Evolutionary conservation across 805 yeast genomes (phyloP).

Genomic region (Candida koratica): DNA sequence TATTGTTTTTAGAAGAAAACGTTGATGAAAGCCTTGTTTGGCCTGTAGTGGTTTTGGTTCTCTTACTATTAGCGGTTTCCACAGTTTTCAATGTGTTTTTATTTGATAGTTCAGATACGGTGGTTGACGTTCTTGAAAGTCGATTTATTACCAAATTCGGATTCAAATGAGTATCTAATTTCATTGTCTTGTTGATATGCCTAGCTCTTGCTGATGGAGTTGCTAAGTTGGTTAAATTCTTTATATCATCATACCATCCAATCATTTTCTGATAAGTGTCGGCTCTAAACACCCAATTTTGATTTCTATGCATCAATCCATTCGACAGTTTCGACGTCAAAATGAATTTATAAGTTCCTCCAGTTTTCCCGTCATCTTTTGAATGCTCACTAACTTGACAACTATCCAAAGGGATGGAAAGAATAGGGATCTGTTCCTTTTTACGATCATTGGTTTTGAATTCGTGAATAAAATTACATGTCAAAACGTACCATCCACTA

Average conservation of each 20-base stretch:
- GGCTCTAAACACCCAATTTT: constrained; percentile 94
- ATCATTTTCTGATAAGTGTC: constrained; percentile 76
- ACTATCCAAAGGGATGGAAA: constrained; percentile 75
- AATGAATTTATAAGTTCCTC: constrained; percentile 69
- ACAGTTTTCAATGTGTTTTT: constrained; percentile 8
- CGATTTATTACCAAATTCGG: constrained; percentile 13
- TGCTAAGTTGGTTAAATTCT: constrained; percentile 58
- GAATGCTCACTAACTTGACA: constrained; percentile 83
- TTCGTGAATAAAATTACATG: constrained; percentile 86
- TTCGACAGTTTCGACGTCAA: constrained; percentile 65
- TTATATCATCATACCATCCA: constrained; percentile 79
- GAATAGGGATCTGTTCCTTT: constrained; percentile 75
- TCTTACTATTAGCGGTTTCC: constrained; percentile 10
- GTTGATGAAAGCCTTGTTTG: constrained; percentile 35
- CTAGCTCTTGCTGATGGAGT: constrained; percentile 58
- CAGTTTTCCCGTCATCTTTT: constrained; percentile 57
- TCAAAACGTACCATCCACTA: constrained; percentile 84
- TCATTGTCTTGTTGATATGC: constrained; percentile 25
- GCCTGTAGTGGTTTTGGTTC: background rate
- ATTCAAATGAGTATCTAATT: constrained; percentile 13
- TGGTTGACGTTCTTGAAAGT: constrained; percentile 13
- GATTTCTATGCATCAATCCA: constrained; percentile 74
- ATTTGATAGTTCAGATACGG: constrained; percentile 9
- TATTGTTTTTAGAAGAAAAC: constrained; percentile 29
- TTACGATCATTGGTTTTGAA: constrained; percentile 79